Conservation (phyloP, 2,329 filamentous ascomycete species). For the Aspergillus calidoustus region DNA sequence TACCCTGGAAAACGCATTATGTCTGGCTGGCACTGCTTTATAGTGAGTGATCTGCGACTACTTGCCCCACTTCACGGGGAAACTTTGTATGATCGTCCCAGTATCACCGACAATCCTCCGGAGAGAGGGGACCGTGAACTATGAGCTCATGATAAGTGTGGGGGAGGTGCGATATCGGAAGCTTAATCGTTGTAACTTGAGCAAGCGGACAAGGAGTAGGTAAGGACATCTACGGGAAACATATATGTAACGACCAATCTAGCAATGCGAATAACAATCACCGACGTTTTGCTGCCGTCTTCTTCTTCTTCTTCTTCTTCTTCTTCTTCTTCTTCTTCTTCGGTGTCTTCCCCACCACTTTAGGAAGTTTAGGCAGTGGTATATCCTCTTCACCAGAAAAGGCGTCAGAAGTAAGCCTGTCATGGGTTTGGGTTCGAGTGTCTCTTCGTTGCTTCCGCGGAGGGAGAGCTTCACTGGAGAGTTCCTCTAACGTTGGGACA, state of each 20-base stretch:
- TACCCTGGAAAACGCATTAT: background rate
- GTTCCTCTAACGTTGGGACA: background rate
- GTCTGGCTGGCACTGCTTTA: no score
- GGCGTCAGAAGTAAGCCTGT: background rate
- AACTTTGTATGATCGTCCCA: background rate
- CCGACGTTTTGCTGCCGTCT: background rate
- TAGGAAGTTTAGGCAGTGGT: background rate
- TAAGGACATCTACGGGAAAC: no score
- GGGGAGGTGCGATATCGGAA: background rate
- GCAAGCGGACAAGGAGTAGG: no score
- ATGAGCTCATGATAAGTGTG: background rate
- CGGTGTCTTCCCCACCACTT: background rate
- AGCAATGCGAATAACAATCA: background rate
- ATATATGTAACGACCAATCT: no score
- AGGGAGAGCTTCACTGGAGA: background rate
- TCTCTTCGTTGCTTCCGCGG: background rate
- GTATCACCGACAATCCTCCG: slow-evolving; percentile 1
- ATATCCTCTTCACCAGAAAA: background rate
- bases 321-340: background rate
- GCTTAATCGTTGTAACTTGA: no score
- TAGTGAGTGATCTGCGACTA: background rate
- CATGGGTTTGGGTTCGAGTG: background rate
- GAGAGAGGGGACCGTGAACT: background rate
- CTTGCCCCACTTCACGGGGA: background rate
- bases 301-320: background rate